These are phyloP conservation scores for Otatea glauca DNA, from an alignment of 176 grass and related monocot species.

Conservation along the genomic window DNA sequence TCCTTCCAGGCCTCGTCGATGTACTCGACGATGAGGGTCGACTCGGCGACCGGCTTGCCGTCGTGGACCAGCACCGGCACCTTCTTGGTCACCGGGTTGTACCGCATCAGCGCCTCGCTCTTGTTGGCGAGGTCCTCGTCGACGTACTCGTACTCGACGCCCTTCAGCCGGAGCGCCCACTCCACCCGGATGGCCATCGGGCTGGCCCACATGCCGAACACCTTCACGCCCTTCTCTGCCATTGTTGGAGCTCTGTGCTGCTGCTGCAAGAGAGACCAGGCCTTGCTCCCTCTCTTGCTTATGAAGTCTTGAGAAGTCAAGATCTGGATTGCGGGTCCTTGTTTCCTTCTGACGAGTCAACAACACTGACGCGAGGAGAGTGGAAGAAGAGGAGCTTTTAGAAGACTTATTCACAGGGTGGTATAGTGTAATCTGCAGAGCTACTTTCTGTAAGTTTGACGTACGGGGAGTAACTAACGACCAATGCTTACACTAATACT, in stretches of 20 bases:
- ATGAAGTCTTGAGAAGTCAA: background rate
- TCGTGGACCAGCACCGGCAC: constrained; percentile 66
- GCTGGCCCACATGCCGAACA: constrained; percentile 70
- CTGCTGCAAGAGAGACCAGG: background rate
- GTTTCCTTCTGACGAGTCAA: constrained; percentile 4
- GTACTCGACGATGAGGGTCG: constrained; percentile 64
- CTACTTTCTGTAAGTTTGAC: background rate
- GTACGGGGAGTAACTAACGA: background rate
- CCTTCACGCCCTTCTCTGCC: constrained; percentile 60
- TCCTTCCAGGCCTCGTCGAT: constrained; percentile 63
- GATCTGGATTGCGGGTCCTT: constrained; percentile 24
- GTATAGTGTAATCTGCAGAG: background rate
- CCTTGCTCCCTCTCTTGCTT: background rate
- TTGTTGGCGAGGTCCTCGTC: constrained; percentile 63
- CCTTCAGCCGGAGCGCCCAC: constrained; percentile 69
- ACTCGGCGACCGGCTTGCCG: constrained; percentile 53
- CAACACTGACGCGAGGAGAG: background rate
- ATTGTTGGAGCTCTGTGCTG: constrained; percentile 34
- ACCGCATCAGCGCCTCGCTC: constrained; percentile 57
- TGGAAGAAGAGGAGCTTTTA: background rate
- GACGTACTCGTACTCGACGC: constrained; percentile 63
- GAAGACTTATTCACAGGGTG: too few relatives aligned
- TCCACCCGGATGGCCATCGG: constrained; percentile 50
- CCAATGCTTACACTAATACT: background rate
- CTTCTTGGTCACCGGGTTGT: constrained; percentile 71